Base-by-base conservation (phyloP, 164 flowering plant species). In the Annona cherimola region DNA sequence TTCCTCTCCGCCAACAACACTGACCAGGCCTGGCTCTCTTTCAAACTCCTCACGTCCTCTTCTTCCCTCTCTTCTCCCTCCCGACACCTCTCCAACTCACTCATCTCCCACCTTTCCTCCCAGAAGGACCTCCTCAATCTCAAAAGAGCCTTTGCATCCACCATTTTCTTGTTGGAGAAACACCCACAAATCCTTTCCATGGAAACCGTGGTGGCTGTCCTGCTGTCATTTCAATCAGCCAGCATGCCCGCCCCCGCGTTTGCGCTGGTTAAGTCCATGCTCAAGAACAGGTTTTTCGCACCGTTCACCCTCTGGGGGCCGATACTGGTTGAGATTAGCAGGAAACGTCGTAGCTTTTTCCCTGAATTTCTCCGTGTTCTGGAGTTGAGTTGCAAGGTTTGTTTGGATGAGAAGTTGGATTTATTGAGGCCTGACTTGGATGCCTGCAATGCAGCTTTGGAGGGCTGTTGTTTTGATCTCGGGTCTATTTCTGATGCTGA, bases 11-110 rank as follows among this genome's bases (percentile, higher is more conserved):
- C 76, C 69, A 61, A 72, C 71, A 61, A 86, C 81, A 91, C 91
- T 9, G 99, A 93, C 74, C 92, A 87, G 66, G 99, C 97, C 7
- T 95, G 99, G 99, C 91, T 86, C 71, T 86, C 90, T 45, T 95
- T 95, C 88, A 91, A 92, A 77, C 61, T 84, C 41, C 89, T 91
- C 68, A 86, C 92, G 18, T 45, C 67, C 78, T 5, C 57, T 50
- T 7, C 57, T 50, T 3, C 57, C 82, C 93, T 42, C 45, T 73
- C 20, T 82, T 84, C 14, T 61, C 96, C 98, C 16, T 72, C 80
- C 73, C 87, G 86, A 82, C 74, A 80, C 45, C 89, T 96, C 74
- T 77, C 88, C 16, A 86, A 91, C 78, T 83, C 91, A 2, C 83
- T 96, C 39, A 89, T 93, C 42, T 65, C 87, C 61, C 88, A 90